phyloP scores from a whole-genome alignment of 2,329 filamentous ascomycete genomes.

The Pestalotiopsis sp. region DNA sequence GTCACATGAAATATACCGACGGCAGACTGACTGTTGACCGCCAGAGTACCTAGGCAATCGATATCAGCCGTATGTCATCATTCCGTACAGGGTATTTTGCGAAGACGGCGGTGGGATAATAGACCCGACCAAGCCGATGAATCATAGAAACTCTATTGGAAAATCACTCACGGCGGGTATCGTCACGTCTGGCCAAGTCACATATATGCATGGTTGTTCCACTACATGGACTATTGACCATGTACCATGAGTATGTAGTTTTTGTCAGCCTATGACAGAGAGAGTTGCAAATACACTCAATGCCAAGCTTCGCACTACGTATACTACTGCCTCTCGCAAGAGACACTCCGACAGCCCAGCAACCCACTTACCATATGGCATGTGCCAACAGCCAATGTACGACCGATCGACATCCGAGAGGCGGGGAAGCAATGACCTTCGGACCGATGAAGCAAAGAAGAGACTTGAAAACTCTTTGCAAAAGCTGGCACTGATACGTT shows the following conservation, averaged over 20 bases:
- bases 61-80: not conserved
- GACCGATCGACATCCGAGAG: not conserved
- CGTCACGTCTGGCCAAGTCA: not conserved
- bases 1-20: not conserved
- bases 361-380: too few species aligned
- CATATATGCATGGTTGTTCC: constrained; percentile 2
- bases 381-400: not conserved
- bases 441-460: not conserved
- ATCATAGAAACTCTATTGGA: not conserved
- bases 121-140: not conserved
- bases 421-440: not conserved
- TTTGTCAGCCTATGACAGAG: not conserved
- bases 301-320: not conserved
- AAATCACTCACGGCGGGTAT: not conserved
- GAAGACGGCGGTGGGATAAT: not conserved
- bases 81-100: not conserved
- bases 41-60: not conserved
- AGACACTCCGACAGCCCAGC: too few species aligned
- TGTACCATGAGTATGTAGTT: not conserved
- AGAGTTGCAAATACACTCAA: not conserved
- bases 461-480: not conserved
- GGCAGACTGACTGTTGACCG: not conserved
- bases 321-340: not conserved
- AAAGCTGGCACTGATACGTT: not conserved
- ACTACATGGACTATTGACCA: not conserved